Evolutionary conservation across 345 rosid genomes (phyloP), one percentile per base, ranked within the genome.

Genomic region (Salix udensis): DNA sequence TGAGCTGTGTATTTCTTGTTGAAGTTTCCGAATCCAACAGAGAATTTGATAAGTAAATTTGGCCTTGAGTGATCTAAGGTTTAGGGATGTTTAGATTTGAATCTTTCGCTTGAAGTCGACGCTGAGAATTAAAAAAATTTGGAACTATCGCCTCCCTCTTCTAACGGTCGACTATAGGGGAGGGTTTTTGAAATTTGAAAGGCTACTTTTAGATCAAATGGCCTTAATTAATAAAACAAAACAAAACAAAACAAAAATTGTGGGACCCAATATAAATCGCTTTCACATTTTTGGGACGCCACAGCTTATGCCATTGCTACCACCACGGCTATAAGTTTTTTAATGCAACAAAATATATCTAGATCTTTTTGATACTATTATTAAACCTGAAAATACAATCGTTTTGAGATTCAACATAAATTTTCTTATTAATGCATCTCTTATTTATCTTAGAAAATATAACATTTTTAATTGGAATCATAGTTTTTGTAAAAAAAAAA

Each of bases 121-220:
- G 44, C 64, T 4, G 14, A 39, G 67, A 16, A 23, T 23, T 34
- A 5, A 55, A 19, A 44, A 44, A 40, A 61, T 34, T 11, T 14
- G 55, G 28, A 68, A 66, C 42, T 40, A 2, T 40, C 13, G 1
- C 44, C 44, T 10, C 19, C 10, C 5, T 58, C 58, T 37, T 65
- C 82, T 67, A 87, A 87, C 89, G 88, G 89, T 87, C 88, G 84
- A 79, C 7, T 69, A 11, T 31, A 0, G 26, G 73, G 15, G 40
- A 18, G 12, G 36, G 40, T 26, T 72, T 81, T 87, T 79, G 78
- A 87, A 87, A 81, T 80, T 87, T 85, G 78, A 85, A 83, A 81
- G 79, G 86, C 78, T 34, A 55, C 10, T 72, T 65, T 21, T 10
- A 66, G 74, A 76, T 80, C 83, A 8, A 19, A 80, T 74, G 77